Base-by-base conservation (phyloP, 2,329 filamentous ascomycete species). In the Xylariaceae sp. region DNA sequence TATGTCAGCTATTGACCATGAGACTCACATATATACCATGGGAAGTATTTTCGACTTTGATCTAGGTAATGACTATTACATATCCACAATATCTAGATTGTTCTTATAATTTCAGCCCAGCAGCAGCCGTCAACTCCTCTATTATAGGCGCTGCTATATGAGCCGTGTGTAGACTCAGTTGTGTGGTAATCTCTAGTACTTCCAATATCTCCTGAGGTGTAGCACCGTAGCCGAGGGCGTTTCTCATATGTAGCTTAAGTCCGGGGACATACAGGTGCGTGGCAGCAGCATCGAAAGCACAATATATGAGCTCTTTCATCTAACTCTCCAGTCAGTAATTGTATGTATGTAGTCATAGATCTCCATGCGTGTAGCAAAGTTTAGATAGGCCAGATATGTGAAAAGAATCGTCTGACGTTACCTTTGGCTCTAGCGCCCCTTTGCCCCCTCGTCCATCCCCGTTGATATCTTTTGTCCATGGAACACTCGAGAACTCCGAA, bases 241-340 rank as follows among this genome's bases (percentile, higher is more conserved):
- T 80, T 52, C 71, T 73, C 71, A 80, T 79, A 60, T 80, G 78
- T 21, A 79, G 58, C 56, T 79, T 80, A 44, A 79, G 60, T 0
- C 78, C 79, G 0, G 76, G 75, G 5, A 71, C 67, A 50, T 79
- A 80, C 19, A 80, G 69, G 63, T 80, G 79, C 14, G 78, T 81
- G 6, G 76, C 70, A 16, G 78, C 77, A 20, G 68, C 66, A 63
- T 80, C 78, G 55, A 80, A 79, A 1, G 77, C 78, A 55, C 77
- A 79, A 57, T 79, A 79, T 6, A 80, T 70, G 19, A 80, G 62
- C 60, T 80, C 78, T 64, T 79, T 80, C 48, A 70, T 63, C 68
- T 71, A 48, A 52, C 52, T 23, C 2, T n/a, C 12, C 14, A 44
- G 41, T 29, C 12, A 19, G 40, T 16, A 12, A 9, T n/a, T n/a